Evolutionary conservation across 495 filamentous ascomycete genomes (phyloP).

Genomic region (Bacidia gigantensis): DNA sequence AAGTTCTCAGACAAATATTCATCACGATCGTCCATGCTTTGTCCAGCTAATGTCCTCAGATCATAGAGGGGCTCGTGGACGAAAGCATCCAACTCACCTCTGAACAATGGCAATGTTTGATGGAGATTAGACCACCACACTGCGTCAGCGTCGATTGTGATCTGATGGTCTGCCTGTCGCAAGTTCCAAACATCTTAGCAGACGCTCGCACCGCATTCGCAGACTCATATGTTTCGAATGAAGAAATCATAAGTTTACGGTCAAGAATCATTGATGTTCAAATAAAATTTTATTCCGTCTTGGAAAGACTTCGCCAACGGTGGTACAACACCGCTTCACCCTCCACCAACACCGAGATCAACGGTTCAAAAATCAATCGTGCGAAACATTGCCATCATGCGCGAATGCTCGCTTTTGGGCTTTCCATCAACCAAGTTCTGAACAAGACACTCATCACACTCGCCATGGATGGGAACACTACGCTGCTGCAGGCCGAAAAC

Average conservation of each 20-base stretch:
- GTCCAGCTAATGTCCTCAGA: slow-evolving; percentile 15
- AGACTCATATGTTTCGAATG: not conserved
- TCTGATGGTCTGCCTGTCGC: slow-evolving; percentile 22
- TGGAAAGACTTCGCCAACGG: not conserved
- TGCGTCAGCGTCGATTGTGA: slow-evolving; percentile 19
- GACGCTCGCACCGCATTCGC: slow-evolving; percentile 10
- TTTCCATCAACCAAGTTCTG: not conserved
- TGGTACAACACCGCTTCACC: too few species aligned
- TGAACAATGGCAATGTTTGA: slow-evolving; percentile 27
- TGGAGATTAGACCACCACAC: slow-evolving; percentile 24
- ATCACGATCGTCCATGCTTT: too few species aligned
- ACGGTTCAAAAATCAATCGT: not conserved
- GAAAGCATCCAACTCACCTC: slow-evolving; percentile 23
- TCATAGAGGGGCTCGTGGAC: slow-evolving; percentile 31
- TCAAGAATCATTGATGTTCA: not conserved
- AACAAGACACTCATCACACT: not conserved
- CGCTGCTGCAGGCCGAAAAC: not conserved
- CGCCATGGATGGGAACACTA: too few species aligned
- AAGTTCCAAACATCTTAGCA: slow-evolving; percentile 21
- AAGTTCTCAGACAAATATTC: not conserved
- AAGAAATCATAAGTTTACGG: not conserved
- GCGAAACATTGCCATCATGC: not conserved
- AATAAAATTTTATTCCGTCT: not conserved
- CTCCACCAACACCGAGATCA: not conserved
- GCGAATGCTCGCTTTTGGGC: not conserved